Percentiles rank a stretch among this genome's conserved stretches.
Conservation (phyloP, 2,329 filamentous ascomycete species). For the Pseudocercospora fuligena region DNA sequence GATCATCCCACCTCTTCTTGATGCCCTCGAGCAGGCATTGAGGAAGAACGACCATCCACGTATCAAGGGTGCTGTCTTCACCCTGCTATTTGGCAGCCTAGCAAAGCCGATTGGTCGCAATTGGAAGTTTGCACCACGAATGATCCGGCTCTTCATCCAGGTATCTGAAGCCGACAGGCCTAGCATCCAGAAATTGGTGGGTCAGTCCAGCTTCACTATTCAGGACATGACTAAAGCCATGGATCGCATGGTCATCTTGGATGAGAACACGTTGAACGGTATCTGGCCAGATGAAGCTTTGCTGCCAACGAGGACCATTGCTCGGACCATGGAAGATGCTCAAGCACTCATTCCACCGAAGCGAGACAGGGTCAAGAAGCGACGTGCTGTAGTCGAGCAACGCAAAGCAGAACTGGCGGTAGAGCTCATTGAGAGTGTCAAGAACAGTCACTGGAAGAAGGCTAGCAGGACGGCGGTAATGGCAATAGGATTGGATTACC, state of each 20-base stretch:
- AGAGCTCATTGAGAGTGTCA: slow-evolving; percentile 78
- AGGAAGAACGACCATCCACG: slow-evolving; percentile 81
- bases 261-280: slow-evolving; percentile 70
- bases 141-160: slow-evolving; percentile 87
- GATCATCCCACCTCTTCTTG: slow-evolving; percentile 85
- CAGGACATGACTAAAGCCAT: slow-evolving; percentile 90
- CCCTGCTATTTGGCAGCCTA: slow-evolving; percentile 84
- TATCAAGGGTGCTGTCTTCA: slow-evolving; percentile 94
- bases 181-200: slow-evolving; percentile 88
- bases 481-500: slow-evolving; percentile 84
- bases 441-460: slow-evolving; percentile 92
- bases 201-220: slow-evolving; percentile 79
- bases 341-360: slow-evolving; percentile 66
- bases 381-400: slow-evolving; percentile 76
- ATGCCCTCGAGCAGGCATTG: slow-evolving; percentile 77
- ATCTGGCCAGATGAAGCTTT: slow-evolving; percentile 64
- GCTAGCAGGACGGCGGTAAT: slow-evolving; percentile 88
- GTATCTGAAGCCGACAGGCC: slow-evolving; percentile 90
- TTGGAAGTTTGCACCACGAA: slow-evolving; percentile 91
- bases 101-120: slow-evolving; percentile 86
- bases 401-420: slow-evolving; percentile 81
- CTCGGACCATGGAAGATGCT: slow-evolving; percentile 59
- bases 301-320: slow-evolving; percentile 40
- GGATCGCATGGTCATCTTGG: slow-evolving; percentile 82
- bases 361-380: slow-evolving; percentile 73